A percentile compares a stretch with the other conserved stretches of the same genome.
Evolutionary conservation across 2,329 filamentous ascomycete genomes (phyloP).

Genomic region (Neopestalotiopsis clavispora): DNA sequence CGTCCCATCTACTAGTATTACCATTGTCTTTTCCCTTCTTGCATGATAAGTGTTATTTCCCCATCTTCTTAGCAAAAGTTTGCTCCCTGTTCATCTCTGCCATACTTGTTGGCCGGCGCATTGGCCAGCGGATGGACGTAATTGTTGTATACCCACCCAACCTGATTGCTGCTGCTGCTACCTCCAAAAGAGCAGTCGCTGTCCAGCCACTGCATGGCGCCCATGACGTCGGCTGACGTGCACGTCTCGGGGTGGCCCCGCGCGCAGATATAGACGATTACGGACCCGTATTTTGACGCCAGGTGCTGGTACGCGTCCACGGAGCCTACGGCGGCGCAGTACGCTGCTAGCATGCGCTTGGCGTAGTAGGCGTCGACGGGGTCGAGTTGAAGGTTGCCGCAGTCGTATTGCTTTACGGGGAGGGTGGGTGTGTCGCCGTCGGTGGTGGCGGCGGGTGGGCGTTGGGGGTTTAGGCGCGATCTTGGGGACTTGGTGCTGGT

Average conservation of each 20-base stretch:
- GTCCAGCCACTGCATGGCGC: background rate
- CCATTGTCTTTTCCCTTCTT: too few relatives aligned
- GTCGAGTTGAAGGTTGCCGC: background rate
- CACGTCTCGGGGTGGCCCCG: background rate
- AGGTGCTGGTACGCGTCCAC: slow-evolving; percentile 1
- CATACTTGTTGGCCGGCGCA: background rate
- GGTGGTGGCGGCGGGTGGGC: background rate
- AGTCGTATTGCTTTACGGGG: background rate
- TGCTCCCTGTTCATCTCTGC: background rate
- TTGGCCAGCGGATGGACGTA: background rate
- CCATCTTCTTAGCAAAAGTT: background rate
- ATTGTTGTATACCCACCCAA: slow-evolving; percentile 6
- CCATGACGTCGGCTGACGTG: background rate
- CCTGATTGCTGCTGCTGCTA: background rate
- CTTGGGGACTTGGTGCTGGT: background rate
- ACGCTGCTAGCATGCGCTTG: background rate
- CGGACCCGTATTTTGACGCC: background rate
- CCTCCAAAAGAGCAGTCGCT: background rate
- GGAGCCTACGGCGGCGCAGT: background rate
- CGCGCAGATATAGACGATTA: slow-evolving; percentile 2
- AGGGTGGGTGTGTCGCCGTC: background rate
- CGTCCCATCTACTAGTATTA: too few relatives aligned
- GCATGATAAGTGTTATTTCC: background rate
- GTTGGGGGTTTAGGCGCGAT: background rate
- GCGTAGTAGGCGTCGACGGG: background rate